Base-by-base conservation (phyloP, 169 alveolate genomes). In the Cryptosporidium canis region DNA sequence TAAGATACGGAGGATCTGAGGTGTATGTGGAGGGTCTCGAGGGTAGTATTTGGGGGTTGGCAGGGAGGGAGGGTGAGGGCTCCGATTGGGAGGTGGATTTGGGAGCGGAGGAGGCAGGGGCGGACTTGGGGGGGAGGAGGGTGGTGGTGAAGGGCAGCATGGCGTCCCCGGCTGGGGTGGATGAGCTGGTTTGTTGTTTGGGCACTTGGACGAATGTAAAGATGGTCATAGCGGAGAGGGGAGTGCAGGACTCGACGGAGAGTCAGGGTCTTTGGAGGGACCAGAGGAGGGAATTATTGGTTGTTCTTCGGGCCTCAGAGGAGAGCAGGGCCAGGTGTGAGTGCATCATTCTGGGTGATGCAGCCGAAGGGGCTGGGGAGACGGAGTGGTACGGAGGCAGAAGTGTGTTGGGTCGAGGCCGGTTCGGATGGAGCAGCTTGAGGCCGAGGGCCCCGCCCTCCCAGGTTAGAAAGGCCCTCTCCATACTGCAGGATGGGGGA, bases 141-240 rank as follows among this genome's bases (percentile, higher is more conserved):
- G n/a, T 14, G 56, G 12, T 45, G 12, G 56, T 45, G 56, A 45
- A 45, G n/a, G 56, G 24, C 16, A 56, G 12, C 29, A 61, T 1
- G 24, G 45, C n/a, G 24, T 61, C 31, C 0, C 21, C 61, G 0
- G 45, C 33, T 18, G 0, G 24, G 24, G 1, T 18, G 11, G 35
- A 70, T 16, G 84, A 70, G 27, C 53, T 70, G 27, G 27, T 70
- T 1, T 48, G 53, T 55, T 51, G 84, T 33, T 31, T 70, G 39
- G 53, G 53, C n/a, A 29, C 24, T 7, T 70, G 84, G 84, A 51
- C 47, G 39, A 70, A 70, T 37, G 18, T 70, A 6, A 70, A 55
- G 45, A 29, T 70, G 24, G 33, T 51, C 18, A 51, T 51, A 21
- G 16, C 1, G 8, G 63, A 51, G 1, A 21, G 18, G 6, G 63